Evolutionary conservation across 495 filamentous ascomycete genomes (phyloP).

Genomic region (Corynascus novoguineensis): DNA sequence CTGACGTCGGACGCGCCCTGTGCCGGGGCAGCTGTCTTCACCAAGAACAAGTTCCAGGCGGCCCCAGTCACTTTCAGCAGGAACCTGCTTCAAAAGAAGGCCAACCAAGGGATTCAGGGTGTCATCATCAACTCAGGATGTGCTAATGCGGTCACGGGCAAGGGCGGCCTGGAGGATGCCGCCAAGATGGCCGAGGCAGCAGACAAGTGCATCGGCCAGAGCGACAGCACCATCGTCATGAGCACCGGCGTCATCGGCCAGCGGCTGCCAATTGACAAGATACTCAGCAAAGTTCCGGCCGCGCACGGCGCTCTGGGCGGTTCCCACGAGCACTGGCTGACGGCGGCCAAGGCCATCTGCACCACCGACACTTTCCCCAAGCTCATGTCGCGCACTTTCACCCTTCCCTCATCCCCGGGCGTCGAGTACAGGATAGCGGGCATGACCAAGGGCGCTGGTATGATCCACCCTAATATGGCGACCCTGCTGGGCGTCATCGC

Average conservation of each 20-base stretch:
- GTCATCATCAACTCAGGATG: constrained; percentile 94
- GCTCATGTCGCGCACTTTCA: constrained; percentile 78
- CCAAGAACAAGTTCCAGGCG: constrained; percentile 96
- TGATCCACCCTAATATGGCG: constrained; percentile 99
- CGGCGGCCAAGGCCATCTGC: constrained; percentile 86
- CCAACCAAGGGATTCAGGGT: constrained; percentile 66
- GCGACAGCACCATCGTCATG: constrained; percentile 81
- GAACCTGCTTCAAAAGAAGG: constrained; percentile 57
- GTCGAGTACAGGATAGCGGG: constrained; percentile 79
- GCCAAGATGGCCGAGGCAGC: constrained; percentile 71
- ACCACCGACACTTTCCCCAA: constrained; percentile 99
- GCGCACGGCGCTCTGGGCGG: constrained; percentile 63
- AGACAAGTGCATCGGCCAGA: constrained; percentile 62
- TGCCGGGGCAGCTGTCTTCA: constrained; percentile 91
- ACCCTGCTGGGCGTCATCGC: constrained; percentile 90
- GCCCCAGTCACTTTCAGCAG: constrained; percentile 84
- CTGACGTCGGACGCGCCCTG: constrained; percentile 83
- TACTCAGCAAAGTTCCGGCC: constrained; percentile 71
- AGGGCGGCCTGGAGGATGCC: constrained; percentile 85
- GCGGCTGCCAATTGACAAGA: constrained; percentile 86
- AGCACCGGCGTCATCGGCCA: constrained; percentile 98
- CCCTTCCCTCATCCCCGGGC: constrained; percentile 71
- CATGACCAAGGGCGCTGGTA: constrained; percentile 97
- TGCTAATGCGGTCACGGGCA: constrained; percentile 96
- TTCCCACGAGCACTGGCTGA: constrained; percentile 80